Conservation (phyloP, 1,284 basidiomycete species). For the Wolfiporia cocos region DNA sequence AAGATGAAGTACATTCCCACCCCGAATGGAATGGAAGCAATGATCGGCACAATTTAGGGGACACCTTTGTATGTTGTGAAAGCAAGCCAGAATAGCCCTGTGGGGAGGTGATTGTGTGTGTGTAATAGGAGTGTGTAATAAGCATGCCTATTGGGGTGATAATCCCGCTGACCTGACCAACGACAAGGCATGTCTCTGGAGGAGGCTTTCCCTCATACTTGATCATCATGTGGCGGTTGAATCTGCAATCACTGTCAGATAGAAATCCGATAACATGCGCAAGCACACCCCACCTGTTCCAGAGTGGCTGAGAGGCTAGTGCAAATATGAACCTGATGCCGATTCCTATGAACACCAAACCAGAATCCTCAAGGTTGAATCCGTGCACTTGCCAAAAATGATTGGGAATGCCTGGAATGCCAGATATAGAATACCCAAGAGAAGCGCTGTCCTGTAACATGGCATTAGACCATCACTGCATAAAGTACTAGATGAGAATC, state of each 20-base stretch:
- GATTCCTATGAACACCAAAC: slow-evolving; percentile 68
- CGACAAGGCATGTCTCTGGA: slow-evolving; percentile 63
- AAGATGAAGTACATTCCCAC: slow-evolving; percentile 55
- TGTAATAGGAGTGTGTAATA: too few relatives aligned
- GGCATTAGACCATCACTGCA: neutral
- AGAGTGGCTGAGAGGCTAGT: slow-evolving; percentile 51
- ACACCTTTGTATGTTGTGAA: slow-evolving; percentile 64
- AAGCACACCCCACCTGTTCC: slow-evolving; percentile 44
- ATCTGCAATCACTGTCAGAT: slow-evolving; percentile 13
- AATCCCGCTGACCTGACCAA: slow-evolving; percentile 65
- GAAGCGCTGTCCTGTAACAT: slow-evolving; percentile 40
- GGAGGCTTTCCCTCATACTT: slow-evolving; percentile 46
- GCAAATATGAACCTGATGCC: slow-evolving; percentile 62
- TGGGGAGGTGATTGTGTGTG: too few relatives aligned
- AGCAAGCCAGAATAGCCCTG: slow-evolving; percentile 66
- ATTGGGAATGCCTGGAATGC: slow-evolving; percentile 69
- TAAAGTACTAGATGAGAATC: neutral
- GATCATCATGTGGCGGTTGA: slow-evolving; percentile 24
- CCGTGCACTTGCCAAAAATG: slow-evolving; percentile 58
- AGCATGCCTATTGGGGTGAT: slow-evolving; percentile 51
- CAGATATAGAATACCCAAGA: slow-evolving; percentile 74
- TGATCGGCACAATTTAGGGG: slow-evolving; percentile 69
- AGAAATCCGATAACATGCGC: neutral
- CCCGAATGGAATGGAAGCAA: slow-evolving; percentile 60
- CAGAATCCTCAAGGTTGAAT: slow-evolving; percentile 55